Conservation (phyloP, 805 yeast species). For the Yarrowia divulgata region DNA sequence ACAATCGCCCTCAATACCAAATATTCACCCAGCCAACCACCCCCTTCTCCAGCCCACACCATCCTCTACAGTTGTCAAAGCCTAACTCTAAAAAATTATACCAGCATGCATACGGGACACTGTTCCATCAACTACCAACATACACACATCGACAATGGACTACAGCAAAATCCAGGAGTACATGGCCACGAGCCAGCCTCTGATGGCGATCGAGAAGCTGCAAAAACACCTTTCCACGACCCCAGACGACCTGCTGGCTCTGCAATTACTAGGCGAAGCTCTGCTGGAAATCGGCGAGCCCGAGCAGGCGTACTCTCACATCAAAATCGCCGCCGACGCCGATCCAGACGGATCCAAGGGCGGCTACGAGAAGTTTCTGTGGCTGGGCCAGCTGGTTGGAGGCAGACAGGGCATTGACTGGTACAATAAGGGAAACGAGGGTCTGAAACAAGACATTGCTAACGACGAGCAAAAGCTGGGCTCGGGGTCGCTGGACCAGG, state of each 20-base stretch:
- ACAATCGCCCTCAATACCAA: not conserved
- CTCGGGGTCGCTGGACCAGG: slow-evolving; percentile 31
- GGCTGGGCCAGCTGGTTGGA: slow-evolving; percentile 90
- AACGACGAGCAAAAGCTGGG: slow-evolving; percentile 41
- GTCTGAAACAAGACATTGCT: slow-evolving; percentile 55
- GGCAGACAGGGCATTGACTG: slow-evolving; percentile 73
- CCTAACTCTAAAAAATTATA: slow-evolving; percentile 27
- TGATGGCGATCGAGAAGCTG: slow-evolving; percentile 60
- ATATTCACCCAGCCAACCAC: not conserved
- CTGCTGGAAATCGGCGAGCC: slow-evolving; percentile 81
- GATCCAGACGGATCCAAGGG: slow-evolving; percentile 74
- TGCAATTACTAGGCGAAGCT: slow-evolving; percentile 68
- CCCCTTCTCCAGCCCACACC: not conserved
- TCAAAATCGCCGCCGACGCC: slow-evolving; percentile 65
- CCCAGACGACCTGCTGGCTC: slow-evolving; percentile 41
- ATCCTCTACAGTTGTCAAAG: not conserved
- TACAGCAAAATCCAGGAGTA: slow-evolving; percentile 54
- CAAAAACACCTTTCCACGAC: slow-evolving; percentile 45
- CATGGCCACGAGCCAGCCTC: slow-evolving; percentile 59
- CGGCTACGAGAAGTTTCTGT: slow-evolving; percentile 77
- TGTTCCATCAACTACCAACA: not conserved
- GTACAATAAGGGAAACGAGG: slow-evolving; percentile 68
- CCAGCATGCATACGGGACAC: slow-evolving; percentile 3
- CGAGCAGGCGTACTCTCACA: slow-evolving; percentile 73
- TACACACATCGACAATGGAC: slow-evolving; percentile 39